Evolutionary conservation across 2,329 filamentous ascomycete genomes (phyloP).

Genomic region (Immersiporthe knoxdaviesiana): DNA sequence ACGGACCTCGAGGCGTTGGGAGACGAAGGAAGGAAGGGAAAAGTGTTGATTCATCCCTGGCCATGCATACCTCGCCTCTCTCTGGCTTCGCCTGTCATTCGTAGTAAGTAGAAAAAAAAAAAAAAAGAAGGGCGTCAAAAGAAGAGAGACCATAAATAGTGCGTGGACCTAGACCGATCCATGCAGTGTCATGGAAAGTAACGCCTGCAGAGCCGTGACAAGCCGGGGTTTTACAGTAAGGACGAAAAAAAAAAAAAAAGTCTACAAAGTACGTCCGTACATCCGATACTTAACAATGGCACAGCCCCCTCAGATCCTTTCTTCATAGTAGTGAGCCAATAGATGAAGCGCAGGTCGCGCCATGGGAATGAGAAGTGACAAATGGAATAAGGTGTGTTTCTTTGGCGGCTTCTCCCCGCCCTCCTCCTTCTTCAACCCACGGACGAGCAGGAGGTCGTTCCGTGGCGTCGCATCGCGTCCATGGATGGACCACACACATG

Average conservation of each 20-base stretch:
- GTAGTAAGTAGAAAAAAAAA: not conserved
- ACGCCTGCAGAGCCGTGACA: not conserved
- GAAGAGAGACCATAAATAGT: not conserved
- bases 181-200: too few relatives aligned
- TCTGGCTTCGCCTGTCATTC: not conserved
- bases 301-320: too few relatives aligned
- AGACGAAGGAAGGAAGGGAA: not conserved
- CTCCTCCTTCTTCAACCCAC: not conserved
- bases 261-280: too few relatives aligned
- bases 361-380: not conserved
- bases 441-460: conserved; percentile 5
- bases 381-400: not conserved
- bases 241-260: too few relatives aligned
- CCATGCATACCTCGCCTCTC: not conserved
- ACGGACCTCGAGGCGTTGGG: not conserved
- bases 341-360: not conserved
- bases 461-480: not conserved
- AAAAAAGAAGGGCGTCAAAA: too few relatives aligned
- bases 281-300: too few relatives aligned
- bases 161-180: not conserved
- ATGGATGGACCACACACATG: not conserved
- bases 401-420: not conserved
- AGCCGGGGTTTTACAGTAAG: not conserved
- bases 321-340: not conserved
- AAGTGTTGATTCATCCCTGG: not conserved